Evolutionary conservation across 345 rosid species (phyloP), one percentile per base, ranked within the genome.

Genomic region (Excoecaria cochinchinensis): DNA sequence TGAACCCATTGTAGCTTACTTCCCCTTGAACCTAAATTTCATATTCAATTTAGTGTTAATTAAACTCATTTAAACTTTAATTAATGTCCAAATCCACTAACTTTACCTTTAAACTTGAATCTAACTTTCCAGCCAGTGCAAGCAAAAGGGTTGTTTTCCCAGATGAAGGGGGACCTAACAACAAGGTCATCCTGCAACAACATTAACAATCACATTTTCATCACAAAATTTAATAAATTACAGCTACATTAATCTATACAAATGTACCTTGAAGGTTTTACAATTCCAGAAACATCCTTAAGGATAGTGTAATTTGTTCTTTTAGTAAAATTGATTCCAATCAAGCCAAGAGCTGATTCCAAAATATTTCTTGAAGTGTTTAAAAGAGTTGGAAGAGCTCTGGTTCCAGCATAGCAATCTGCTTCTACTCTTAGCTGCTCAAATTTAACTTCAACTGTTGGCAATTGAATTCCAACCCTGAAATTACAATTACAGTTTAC

Each of bases 1-100:
- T 83, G 64, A 85, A 73, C 12, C 98, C 98, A 80, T 93, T 93
- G 81, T 91, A 93, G 8, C 86, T 85, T 57, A 86, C 61, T 48
- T 82, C 84, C 64, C 74, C 74, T 55, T 52, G 2, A 4, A 70
- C 63, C 63, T 70, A 56, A 19, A 36, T 70, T 66, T 66, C 9
- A 66, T n/a, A 13, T 42, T 9, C 16, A n/a, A 66, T 3, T 62
- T 62, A 15, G 10, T 39, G 11, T 25, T 60, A 36, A 6, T 25
- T 60, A 36, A 6, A 13, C 65, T 60, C 67, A 38, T 38, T 63
- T 14, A 57, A 21, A 21, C 62, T 1, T 57, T 1, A 57, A 57
- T n/a, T 21, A 63, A 1, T 38, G 3, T 13, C 8, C 12, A 46
- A 9, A 19, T 66, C 4, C 9, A 0, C 14, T 0, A 10, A n/a